Base-by-base conservation (phyloP, 1,284 basidiomycete genomes). In the Pseudozyma tsukubaensis region DNA sequence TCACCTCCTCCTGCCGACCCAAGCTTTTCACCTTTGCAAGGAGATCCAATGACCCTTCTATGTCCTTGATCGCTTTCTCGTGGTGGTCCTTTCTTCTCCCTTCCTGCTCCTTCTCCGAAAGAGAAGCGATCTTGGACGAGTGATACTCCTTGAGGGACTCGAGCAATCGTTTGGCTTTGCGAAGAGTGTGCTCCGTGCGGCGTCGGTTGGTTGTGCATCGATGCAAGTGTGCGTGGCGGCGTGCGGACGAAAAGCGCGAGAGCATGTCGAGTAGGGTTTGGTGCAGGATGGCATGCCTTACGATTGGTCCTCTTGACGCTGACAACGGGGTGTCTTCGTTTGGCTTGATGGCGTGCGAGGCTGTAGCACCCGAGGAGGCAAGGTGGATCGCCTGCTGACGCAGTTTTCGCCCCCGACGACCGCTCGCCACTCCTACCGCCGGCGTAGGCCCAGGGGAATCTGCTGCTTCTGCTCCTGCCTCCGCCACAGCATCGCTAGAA, bases 121-220 rank as follows among this genome's bases (percentile, higher is more conserved):
- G 7, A 11, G 44, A 12, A 18, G 18, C 6, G 44, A 50, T 42
- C 36, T 43, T 37, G 13, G 34, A 11, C 16, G 37, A 44, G 21
- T 61, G 64, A 5, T 34, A 11, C 1, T 36, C 19, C 32, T 43
- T 50, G 11, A 62, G 58, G 0, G 11, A 14, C 11, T 32, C 29
- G 24, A 68, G 35, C 1, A 19, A 7, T 42, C 55, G 50, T 29
- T 58, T 49, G 18, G 51, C 59, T 13, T 50, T 42, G 7, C 53
- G 43, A 9, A 68, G 45, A 7, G 65, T 59, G 43, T 58, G 59
- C 36, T 68, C 65, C 36, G 62, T 62, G 1, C 59, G 49, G 0
- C 54, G 48, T 1, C 59, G 39, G 47, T 68, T 62, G 45, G 59
- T 68, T 6, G 65, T 61, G 11, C 39, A 53, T 4, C 39, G 42